Base-by-base conservation (phyloP, 2,329 filamentous ascomycete species). In the Fusarium hainanense region DNA sequence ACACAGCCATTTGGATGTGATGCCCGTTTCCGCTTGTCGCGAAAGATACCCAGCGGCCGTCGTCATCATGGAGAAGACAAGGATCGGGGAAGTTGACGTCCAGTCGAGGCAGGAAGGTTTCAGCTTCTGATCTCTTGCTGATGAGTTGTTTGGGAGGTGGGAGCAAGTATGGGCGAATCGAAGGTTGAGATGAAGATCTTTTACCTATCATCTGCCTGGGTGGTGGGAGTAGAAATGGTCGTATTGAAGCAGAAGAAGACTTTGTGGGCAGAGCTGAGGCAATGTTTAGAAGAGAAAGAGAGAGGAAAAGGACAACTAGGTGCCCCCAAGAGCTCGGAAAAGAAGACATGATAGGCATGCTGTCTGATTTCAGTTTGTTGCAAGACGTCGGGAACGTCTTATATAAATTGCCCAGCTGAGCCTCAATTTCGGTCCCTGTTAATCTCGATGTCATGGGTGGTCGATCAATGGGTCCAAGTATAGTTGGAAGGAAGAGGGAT, bases 21-120 rank as follows among this genome's bases (percentile, higher is more conserved):
- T 82, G 79, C 48, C 80, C 84, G 58, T 83, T 83, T 54, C 81
- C 81, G 50, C 83, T 84, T 3, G 86, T 89, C 6, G 83, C 87
- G 75, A 89, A 90, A 10, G 88, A 85, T 69, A 89, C 88, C 82
- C 85, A 90, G 4, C 77, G 80, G 10, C 82, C 84, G 66, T 85
- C 80, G 6, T 77, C 58, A 37, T 78, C 81, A 70, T 84, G 76
- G 49, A 89, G 72, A 50, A 90, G 81, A 14, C 82, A 77, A 10
- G 87, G 87, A 67, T 89, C 86, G 14, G 87, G 82, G 72, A 89
- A 89, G 77, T 88, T 82, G 30, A 68, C 47, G 48, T 63, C 34
- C 20, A 75, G 68, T 25, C 66, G 47, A 7, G 69, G 69, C 21
- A 40, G 40, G 16, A 74, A 65, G 8, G 59, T 51, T 25, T 57